Percentiles rank a stretch among this genome's conserved stretches.
Conservation (phyloP, 1,139 yeast genomes). For the Komagataea norvegica region DNA sequence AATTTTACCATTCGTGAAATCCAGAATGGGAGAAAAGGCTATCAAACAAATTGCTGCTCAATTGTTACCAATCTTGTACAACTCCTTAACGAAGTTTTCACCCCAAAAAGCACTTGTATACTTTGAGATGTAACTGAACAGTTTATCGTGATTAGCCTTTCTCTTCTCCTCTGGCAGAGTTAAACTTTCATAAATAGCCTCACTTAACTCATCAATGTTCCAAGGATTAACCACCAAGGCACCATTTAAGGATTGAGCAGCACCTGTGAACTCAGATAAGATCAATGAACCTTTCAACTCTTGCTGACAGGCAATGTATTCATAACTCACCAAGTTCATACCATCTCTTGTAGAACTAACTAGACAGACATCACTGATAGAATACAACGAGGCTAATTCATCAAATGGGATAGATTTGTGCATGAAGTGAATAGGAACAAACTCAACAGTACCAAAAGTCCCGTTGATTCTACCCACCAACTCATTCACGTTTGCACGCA, state of each 20-base stretch:
- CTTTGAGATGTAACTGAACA: slow-evolving; percentile 82
- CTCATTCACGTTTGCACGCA: slow-evolving; percentile 92
- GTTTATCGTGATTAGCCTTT: slow-evolving; percentile 69
- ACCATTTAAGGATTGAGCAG: slow-evolving; percentile 96
- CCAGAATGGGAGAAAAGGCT: too few species aligned
- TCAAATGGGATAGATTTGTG: slow-evolving; percentile 89
- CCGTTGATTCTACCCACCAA: slow-evolving; percentile 97
- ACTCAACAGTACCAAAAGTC: slow-evolving; percentile 92
- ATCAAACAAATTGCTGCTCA: too few species aligned
- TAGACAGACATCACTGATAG: slow-evolving; percentile 82
- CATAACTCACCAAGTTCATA: slow-evolving; percentile 94
- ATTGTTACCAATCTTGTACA: slow-evolving; percentile 39
- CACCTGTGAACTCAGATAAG: slow-evolving; percentile 94
- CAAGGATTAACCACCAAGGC: slow-evolving; percentile 94
- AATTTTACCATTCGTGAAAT: too few species aligned
- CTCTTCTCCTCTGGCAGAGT: slow-evolving; percentile 81
- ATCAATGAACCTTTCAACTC: slow-evolving; percentile 82
- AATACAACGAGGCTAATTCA: slow-evolving; percentile 83
- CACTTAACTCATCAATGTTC: slow-evolving; percentile 93
- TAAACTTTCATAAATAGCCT: slow-evolving; percentile 80
- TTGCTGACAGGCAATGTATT: slow-evolving; percentile 93
- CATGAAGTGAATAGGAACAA: slow-evolving; percentile 95
- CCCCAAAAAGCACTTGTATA: slow-evolving; percentile 98
- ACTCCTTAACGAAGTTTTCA: slow-evolving; percentile 87
- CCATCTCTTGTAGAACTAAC: slow-evolving; percentile 97